These are phyloP conservation scores for Agaricus blazei DNA, from an alignment of 768 basidiomycete genomes.

Conservation along the genomic window DNA sequence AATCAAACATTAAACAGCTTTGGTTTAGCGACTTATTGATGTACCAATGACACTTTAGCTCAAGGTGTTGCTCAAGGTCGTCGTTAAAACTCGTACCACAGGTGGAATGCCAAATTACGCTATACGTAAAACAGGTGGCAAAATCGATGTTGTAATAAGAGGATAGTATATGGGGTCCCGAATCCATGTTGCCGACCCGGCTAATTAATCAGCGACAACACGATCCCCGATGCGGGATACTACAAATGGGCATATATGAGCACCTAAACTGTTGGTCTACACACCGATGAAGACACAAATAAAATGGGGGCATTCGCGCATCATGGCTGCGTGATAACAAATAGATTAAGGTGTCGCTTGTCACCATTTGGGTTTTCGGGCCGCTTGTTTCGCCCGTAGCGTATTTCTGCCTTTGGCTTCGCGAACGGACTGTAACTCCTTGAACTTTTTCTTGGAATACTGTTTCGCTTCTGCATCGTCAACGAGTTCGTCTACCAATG, in stretches of 20 bases:
- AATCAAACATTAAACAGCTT: too few species aligned
- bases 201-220: background rate
- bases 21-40: too few species aligned
- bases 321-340: too few species aligned
- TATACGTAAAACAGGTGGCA: too few species aligned
- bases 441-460: constrained; percentile 91
- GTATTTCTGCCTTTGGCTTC: constrained; percentile 70
- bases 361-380: constrained; percentile 67
- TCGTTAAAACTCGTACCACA: too few species aligned
- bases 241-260: too few species aligned
- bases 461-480: constrained; percentile 82
- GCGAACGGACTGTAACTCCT: constrained; percentile 64
- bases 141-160: background rate
- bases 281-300: too few species aligned
- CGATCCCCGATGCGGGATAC: too few species aligned
- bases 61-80: too few species aligned
- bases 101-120: too few species aligned
- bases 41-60: too few species aligned
- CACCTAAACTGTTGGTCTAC: too few species aligned
- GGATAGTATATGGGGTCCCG: background rate
- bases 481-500: constrained; percentile 83
- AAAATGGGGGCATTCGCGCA: background rate
- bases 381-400: constrained; percentile 55
- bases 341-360: background rate
- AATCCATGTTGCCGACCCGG: background rate